A percentile compares a stretch with the other conserved stretches of the same genome.
These are phyloP conservation scores for Colletotrichum trifolii DNA, from an alignment of 2,329 filamentous ascomycete species.

Conservation along the genomic window DNA sequence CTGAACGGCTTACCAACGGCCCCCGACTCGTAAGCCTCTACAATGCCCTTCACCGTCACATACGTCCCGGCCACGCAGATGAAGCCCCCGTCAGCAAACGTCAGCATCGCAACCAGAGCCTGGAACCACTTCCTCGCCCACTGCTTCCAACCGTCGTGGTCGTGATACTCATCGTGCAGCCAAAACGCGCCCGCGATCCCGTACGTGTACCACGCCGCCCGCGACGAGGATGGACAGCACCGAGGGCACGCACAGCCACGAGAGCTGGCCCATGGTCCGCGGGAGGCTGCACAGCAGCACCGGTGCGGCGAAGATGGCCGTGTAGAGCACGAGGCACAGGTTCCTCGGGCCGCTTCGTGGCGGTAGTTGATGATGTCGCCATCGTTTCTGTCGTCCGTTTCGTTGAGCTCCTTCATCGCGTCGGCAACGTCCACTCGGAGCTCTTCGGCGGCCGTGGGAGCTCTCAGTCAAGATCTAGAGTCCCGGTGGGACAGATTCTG, in stretches of 20 bases:
- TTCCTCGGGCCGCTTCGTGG: neutral
- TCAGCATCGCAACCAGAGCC: slow-evolving; percentile 51
- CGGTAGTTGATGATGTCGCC: neutral
- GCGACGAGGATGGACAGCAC: neutral
- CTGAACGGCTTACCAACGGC: slow-evolving; percentile 25
- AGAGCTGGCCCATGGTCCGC: neutral
- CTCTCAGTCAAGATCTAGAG: too few species aligned
- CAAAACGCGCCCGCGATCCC: slow-evolving; percentile 64
- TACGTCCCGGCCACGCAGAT: slow-evolving; percentile 62
- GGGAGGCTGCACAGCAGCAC: neutral
- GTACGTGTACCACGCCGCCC: slow-evolving; percentile 64
- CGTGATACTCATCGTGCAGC: slow-evolving; percentile 60
- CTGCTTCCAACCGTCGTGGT: slow-evolving; percentile 49
- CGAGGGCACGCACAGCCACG: neutral
- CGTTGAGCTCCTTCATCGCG: too few species aligned
- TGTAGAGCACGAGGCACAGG: too few species aligned
- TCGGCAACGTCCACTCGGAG: too few species aligned
- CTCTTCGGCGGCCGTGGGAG: too few species aligned
- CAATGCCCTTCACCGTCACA: slow-evolving; percentile 54
- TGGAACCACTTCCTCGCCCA: slow-evolving; percentile 53
- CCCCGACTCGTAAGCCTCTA: slow-evolving; percentile 38
- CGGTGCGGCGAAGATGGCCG: too few species aligned
- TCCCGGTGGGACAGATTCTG: too few species aligned
- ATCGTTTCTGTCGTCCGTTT: too few species aligned
- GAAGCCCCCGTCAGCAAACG: slow-evolving; percentile 57